These are phyloP conservation scores for Heterobasidion annosum DNA, from an alignment of 1,284 basidiomycete genomes.

Conservation along the genomic window DNA sequence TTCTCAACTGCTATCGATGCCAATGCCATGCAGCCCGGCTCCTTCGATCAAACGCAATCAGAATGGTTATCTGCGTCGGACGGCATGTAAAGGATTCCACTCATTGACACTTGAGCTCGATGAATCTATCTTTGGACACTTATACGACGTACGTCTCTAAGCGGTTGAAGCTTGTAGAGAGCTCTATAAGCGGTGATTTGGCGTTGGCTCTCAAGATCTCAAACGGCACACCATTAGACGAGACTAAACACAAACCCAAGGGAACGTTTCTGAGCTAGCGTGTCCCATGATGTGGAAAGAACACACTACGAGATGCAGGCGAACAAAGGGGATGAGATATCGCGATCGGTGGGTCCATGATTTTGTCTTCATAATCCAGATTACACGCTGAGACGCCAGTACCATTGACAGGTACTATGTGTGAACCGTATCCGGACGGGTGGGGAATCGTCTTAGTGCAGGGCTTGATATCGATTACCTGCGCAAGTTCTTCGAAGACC, in stretches of 20 bases:
- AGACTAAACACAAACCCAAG: no score
- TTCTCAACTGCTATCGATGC: no score
- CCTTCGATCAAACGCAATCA: no score
- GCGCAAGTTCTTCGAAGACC: slow-evolving; percentile 63
- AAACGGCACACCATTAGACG: not conserved
- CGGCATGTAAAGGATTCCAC: no score
- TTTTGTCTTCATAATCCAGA: not conserved
- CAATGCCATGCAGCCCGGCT: no score
- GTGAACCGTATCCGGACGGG: slow-evolving; percentile 53
- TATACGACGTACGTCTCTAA: no score
- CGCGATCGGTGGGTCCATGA: slow-evolving; percentile 38
- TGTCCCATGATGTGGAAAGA: no score
- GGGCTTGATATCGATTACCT: slow-evolving; percentile 63
- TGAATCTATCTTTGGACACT: no score
- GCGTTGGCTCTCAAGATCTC: not conserved
- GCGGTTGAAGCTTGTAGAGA: no score
- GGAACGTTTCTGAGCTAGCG: no score
- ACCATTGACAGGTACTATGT: slow-evolving; percentile 44
- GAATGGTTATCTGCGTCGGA: no score
- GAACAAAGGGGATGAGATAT: slow-evolving; percentile 48
- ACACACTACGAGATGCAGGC: slow-evolving; percentile 48
- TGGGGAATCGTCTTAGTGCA: slow-evolving; percentile 62
- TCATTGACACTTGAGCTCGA: no score
- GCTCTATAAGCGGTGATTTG: not conserved
- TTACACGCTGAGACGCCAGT: not conserved